A percentile compares a stretch with the other conserved stretches of the same genome.
phyloP scores from a whole-genome alignment of 306 rosid species.

The Begonia loranthoides region DNA sequence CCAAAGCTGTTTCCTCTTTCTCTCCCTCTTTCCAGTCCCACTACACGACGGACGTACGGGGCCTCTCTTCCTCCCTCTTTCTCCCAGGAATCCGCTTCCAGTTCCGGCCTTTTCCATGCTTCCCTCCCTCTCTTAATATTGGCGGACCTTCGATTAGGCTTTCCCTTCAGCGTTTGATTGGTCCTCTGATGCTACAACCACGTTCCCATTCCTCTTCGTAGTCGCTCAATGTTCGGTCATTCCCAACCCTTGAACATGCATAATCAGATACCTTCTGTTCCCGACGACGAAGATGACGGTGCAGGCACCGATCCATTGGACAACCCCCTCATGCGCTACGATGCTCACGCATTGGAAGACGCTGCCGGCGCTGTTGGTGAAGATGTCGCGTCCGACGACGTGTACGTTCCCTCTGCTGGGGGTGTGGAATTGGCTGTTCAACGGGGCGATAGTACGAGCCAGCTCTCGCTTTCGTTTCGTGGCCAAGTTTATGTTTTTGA shows the following conservation, averaged over 20 bases:
- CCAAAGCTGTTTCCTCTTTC: no score
- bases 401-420: conserved; percentile 26
- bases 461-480: conserved; percentile 86
- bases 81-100: no score
- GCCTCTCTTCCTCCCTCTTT: no score
- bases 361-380: conserved; percentile 24
- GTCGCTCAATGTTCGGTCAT: conserved; percentile 52
- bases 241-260: conserved; percentile 32
- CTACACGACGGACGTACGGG: no score
- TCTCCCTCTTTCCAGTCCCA: no score
- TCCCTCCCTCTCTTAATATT: no score
- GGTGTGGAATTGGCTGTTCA: conserved; percentile 33
- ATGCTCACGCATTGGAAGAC: conserved; percentile 45
- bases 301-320: conserved; percentile 28
- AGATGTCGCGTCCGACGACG: conserved; percentile 35
- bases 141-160: no score
- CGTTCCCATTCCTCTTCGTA: conserved; percentile 20
- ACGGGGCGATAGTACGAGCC: conserved; percentile 47
- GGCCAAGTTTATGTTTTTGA: conserved; percentile 91
- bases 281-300: conserved; percentile 29
- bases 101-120: no score
- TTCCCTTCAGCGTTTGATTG: neutral
- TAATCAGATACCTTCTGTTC: conserved; percentile 38
- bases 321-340: conserved; percentile 43
- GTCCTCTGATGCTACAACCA: conserved; percentile 34